Base-by-base conservation (phyloP, 1,284 basidiomycete genomes). In the Ceratobasidium sp. region DNA sequence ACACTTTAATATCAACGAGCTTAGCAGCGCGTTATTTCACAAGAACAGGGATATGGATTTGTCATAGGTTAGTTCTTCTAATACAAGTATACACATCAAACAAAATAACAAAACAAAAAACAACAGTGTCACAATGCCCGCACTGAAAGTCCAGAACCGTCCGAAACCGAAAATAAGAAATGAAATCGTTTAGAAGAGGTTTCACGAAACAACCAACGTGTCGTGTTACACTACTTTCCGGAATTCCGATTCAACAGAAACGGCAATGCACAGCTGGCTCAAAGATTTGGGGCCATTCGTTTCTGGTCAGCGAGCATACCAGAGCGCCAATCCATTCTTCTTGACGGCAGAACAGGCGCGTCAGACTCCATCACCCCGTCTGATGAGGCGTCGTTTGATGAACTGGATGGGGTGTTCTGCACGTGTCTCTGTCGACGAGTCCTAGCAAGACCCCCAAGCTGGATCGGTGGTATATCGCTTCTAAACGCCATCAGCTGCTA, bases 71-170 rank as follows among this genome's bases (percentile, higher is more conserved):
- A 34, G 53, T 36, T n/a, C 53, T 57, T 36, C 28, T 57, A 12
- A 53, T 3, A 8, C 12, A 8, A 28, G n/a, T 45, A 18, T 64
- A 64, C 45, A 64, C 32, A 64, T 64, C 45, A 32, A 64, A 50
- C 28, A 32, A 26, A 58, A 36, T 36, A 70, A 21, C 21, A 48
- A 55, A 48, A 32, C 6, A 39, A 45, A 26, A 32, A 48, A 50
- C n/a, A 9, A 53, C 26, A 53, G 64, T 18, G 39, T 23, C 9
- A 46, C 65, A 58, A 70, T 48, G 65, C 53, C 65, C 36, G 65
- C 65, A 70, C 57, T 57, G 64, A 30, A 23, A 55, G 30, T 30
- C 53, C 28, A 34, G 36, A 34, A 53, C 14, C 21, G 53, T 55
- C 28, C 53, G n/a, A 16, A 26, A 32, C 18, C 18, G 26, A 18